Evolutionary conservation across 208 protist species (phyloP), one percentile per base, ranked within the genome.

Genomic region (Naegleria gruberi): DNA sequence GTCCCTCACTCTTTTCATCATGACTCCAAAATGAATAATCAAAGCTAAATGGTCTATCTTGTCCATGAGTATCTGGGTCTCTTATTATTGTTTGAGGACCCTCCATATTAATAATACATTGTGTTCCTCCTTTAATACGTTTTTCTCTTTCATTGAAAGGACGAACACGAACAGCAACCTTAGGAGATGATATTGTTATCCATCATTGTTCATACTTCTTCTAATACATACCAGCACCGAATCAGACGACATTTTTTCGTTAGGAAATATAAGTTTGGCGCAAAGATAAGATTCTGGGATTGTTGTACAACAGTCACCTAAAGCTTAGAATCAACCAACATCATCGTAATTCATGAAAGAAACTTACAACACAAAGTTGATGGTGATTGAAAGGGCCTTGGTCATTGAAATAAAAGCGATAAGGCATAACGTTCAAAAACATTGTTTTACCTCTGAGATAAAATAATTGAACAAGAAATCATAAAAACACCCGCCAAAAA

Each of bases 1-100:
- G 89, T 90, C 77, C 93, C 19, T 65, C 0, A 46, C 92, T 85
- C 6, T 43, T 47, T 40, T 43, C 37, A 46, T 94, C 74, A 74
- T 94, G 92, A 19, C 89, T 93, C 85, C 91, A 93, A 91, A 94
- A 94, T 45, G 87, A 91, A 40, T 93, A 93, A 88, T 94, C 93
- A 74, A 91, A 94, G 42, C 91, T 92, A 90, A 94, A 94, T 43
- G 55, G 86, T 41, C 94, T 93, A n/a, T 93, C 89, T 55, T 82
- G 34, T 34, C 87, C 87, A 65, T 23, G 15, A 43, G 95, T 89
- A 41, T 93, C 90, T 37, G 93, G 93, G 88, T 93, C 90, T 8
- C 40, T 43, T 26, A 94, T 93, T 45, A 90, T 4, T 0, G 93
- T 94, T 26, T 40, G 77, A 30, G 92, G 93, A 73, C 42, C 46